Evolutionary conservation across 305 asterid species (phyloP), one percentile per base, ranked within the genome.

Genomic region (Withania somnifera): DNA sequence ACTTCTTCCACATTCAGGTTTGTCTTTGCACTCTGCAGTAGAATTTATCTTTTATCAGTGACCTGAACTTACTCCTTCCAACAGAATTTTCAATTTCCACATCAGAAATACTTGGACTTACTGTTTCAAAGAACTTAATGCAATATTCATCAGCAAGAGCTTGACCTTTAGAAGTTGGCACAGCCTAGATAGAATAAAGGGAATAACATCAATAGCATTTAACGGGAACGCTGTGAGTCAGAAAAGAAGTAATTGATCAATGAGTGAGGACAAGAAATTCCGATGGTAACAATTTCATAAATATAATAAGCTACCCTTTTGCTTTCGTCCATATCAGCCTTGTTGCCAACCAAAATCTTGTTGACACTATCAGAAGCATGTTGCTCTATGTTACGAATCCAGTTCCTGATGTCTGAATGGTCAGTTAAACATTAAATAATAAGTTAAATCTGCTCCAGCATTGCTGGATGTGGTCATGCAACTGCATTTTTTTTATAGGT

Each of bases 131-230:
- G 86, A 93, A 93, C 89, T 92, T 92, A 85, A 93, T 93, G 36
- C 97, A 97, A n/a, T 93, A 93, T 82, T 93, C 97, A 86, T 92
- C 97, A 63, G 97, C 97, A 5, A 93, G 95, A 63, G 97, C 97
- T 86, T 92, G 97, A 79, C 97, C 97, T 86, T 87, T 87, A 60
- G 97, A 83, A 38, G 95, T 89, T 69, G 97, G 95, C 85, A 93
- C 97, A 78, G 94, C 95, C 97, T 93, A 77, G 78, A 47, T 34
- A 79, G 42, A 77, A 19, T n/a, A 28, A 15, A 84, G 30, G 22
- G 40, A 50, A 52, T 58, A 63, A 26, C 51, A 36, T 47, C 66
- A 45, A 45, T 61, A 75, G 40, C 81, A 84, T 36, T 17, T 50
- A 51, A 38, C 34, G 52, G 51, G 11, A 63, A 56, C 38, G 52